Evolutionary conservation across 768 basidiomycete species (phyloP), one percentile per base, ranked within the genome.

Genomic region (Xerocomellus chrysenteron): DNA sequence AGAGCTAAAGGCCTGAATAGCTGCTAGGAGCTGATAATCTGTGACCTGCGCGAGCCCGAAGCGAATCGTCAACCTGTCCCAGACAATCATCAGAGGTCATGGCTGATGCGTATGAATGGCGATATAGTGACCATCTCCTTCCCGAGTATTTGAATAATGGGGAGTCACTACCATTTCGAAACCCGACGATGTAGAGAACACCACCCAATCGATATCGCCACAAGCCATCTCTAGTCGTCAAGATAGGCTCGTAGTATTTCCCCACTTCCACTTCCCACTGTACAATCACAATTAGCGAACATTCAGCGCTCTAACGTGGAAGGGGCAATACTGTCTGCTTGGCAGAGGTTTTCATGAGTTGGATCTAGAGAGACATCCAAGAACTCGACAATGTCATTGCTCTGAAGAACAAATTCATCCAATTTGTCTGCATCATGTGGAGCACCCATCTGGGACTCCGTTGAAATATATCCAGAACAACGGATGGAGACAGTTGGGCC

Each of bases 121-220:
- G 24, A 51, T 28, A 47, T 24, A 60, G 65, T 54, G 13, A 67
- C 64, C 45, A 57, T 49, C 35, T 50, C 45, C 66, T 59, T 28
- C 63, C 63, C 7, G 30, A 33, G 14, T 48, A 55, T 12, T 47
- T 57, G 41, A 67, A 53, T 16, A 62, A 17, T 0, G 63, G 66
- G 1, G 42, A 26, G 9, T 50, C 43, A 8, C 26, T 44, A 19
- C 54, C 32, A 3, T 55, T 5, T 11, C 55, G 46, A 39, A 66
- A 68, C n/a, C 67, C 67, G 3, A 57, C 32, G 13, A 67, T 47
- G 5, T 28, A 36, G 13, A 67, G 12, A 8, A 67, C n/a, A 32
- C 67, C 65, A 3, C 66, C 63, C 4, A 68, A 47, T 16, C 33
- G 57, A 30, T 67, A 65, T n/a, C 63, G 60, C 66, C 66, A 67